These are phyloP conservation scores for Leccinum arenicola DNA, from an alignment of 768 basidiomycete species.

Conservation along the genomic window DNA sequence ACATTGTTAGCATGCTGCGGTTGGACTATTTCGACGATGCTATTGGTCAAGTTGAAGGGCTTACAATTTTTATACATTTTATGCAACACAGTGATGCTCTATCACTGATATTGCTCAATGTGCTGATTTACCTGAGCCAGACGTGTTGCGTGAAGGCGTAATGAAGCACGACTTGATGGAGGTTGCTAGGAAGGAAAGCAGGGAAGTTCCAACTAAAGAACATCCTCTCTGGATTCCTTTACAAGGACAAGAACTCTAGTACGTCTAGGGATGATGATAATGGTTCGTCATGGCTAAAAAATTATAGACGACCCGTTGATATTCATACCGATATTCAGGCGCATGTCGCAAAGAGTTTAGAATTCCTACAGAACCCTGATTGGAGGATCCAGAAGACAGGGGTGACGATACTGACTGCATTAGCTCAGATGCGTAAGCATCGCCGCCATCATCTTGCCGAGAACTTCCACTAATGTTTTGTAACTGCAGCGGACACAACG, in stretches of 20 bases:
- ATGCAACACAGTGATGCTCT: constrained; percentile 18
- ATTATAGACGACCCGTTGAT: background rate
- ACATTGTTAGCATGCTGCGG: constrained; percentile 21
- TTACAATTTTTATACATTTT: constrained; percentile 20
- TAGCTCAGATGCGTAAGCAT: constrained; percentile 18
- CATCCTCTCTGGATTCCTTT: constrained; percentile 21
- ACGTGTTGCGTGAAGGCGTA: constrained; percentile 11
- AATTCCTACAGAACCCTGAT: background rate
- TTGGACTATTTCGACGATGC: constrained; percentile 26
- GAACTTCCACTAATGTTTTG: background rate
- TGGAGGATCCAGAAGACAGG: constrained; percentile 26
- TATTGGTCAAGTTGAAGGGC: constrained; percentile 22
- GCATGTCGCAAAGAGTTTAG: constrained; percentile 15
- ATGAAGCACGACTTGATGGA: constrained; percentile 14
- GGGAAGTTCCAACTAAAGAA: constrained; percentile 9
- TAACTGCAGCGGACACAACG: background rate
- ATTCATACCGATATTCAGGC: background rate
- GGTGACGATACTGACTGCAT: constrained; percentile 21
- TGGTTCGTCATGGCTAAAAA: background rate
- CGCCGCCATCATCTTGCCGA: background rate
- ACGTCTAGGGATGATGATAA: background rate
- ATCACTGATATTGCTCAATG: background rate
- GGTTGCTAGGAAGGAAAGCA: constrained; percentile 20
- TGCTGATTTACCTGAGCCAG: constrained; percentile 7
- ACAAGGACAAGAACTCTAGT: constrained; percentile 23